phyloP scores from a whole-genome alignment of 805 yeast genomes.

The Limtongozyma cylindracea region DNA sequence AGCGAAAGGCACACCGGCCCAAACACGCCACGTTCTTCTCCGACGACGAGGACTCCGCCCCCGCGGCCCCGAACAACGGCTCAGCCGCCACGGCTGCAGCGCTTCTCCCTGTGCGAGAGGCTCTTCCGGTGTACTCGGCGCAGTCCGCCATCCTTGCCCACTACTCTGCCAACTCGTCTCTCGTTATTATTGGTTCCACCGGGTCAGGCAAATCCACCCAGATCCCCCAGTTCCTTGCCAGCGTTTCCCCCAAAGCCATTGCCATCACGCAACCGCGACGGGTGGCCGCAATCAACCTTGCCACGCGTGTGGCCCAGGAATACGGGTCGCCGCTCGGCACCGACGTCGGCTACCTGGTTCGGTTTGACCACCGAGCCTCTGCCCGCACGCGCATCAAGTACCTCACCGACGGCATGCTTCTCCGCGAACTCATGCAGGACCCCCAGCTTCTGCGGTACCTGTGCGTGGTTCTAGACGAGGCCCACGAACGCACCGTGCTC shows the following conservation, averaged over 20 bases:
- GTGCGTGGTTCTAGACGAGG: conserved; percentile 78
- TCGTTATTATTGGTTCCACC: conserved; percentile 82
- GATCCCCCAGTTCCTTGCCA: conserved; percentile 74
- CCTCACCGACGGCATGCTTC: conserved; percentile 91
- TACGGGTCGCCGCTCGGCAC: conserved; percentile 53
- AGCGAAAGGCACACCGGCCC: conserved; percentile 1
- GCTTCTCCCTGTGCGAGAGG: conserved; percentile 24
- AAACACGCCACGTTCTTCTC: conserved; percentile 9
- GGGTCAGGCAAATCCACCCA: conserved; percentile 98
- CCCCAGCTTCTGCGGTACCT: conserved; percentile 35
- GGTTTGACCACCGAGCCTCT: conserved; percentile 54
- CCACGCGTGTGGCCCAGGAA: conserved; percentile 81
- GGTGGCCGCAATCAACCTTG: conserved; percentile 90
- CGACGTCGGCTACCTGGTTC: conserved; percentile 77
- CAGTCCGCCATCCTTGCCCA: conserved; percentile 33
- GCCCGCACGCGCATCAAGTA: conserved; percentile 50
- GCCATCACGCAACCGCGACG: conserved; percentile 96
- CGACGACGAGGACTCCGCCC: conserved; percentile 10
- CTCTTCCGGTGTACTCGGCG: conserved; percentile 57
- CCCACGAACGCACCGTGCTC: conserved; percentile 86
- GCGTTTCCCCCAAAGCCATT: conserved; percentile 22
- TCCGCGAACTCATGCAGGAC: conserved; percentile 74
- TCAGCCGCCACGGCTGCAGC: conserved; percentile 1
- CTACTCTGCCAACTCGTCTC: conserved; percentile 31
- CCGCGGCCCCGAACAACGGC: conserved; percentile 1